phyloP scores from a whole-genome alignment of 163 green algal species.

The Chlorella variabilis region DNA sequence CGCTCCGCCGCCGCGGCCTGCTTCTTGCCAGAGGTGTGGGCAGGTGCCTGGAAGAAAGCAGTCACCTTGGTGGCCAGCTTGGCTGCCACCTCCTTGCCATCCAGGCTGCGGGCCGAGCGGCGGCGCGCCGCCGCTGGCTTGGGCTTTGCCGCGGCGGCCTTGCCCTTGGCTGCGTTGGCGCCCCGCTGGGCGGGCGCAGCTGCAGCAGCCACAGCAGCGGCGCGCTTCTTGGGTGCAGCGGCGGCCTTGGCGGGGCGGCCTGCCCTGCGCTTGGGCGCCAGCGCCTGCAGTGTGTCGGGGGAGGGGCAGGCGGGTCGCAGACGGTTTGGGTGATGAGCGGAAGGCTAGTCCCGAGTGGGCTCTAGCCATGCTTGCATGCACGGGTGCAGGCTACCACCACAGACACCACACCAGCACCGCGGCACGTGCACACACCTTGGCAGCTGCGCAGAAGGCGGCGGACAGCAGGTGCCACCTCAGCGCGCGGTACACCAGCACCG shows the following conservation, averaged over 20 bases:
- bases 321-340: no score
- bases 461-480: constrained; percentile 27
- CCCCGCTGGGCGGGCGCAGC: not conserved
- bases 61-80: constrained; percentile 19
- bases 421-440: not conserved
- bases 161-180: not conserved
- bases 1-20: not conserved
- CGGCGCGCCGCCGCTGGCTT: not conserved
- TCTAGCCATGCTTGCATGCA: no score
- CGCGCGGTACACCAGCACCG: constrained; percentile 1
- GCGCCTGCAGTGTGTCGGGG: not conserved
- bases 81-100: not conserved
- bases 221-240: not conserved
- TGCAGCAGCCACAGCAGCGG: not conserved
- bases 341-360: no score
- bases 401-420: no score
- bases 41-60: constrained; percentile 19
- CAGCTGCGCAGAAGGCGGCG: constrained; percentile 9
- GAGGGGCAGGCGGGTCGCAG: no score
- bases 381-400: no score
- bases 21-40: not conserved
- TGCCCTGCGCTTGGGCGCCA: not conserved
- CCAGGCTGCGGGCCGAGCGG: not conserved
- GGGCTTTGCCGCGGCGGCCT: not conserved
- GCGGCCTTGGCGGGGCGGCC: not conserved